These are phyloP conservation scores for Yamadazyma triangularis DNA, from an alignment of 1,139 yeast species.

Conservation along the genomic window DNA sequence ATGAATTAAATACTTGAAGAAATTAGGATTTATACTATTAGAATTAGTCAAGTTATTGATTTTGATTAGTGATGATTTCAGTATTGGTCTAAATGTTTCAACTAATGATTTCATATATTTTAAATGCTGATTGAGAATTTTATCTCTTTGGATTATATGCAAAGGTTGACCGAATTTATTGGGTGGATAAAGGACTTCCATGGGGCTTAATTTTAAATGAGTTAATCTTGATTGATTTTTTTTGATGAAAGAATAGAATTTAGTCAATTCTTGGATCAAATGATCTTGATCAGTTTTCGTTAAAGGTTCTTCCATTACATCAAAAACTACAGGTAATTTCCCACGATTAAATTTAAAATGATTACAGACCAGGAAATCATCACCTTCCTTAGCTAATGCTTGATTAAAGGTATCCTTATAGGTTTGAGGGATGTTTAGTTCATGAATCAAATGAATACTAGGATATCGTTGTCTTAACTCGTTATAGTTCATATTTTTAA, in stretches of 20 bases:
- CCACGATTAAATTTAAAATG: constrained; percentile 8
- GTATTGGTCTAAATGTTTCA: constrained; percentile 20
- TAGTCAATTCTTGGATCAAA: background rate
- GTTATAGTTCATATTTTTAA: constrained; percentile 17
- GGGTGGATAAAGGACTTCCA: constrained; percentile 33
- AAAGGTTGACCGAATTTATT: constrained; percentile 30
- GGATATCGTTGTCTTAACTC: constrained; percentile 30
- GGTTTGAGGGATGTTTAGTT: constrained; percentile 18
- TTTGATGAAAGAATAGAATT: constrained; percentile 19
- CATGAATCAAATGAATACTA: constrained; percentile 29
- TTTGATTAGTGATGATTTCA: constrained; percentile 6
- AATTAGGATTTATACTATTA: constrained; percentile 24
- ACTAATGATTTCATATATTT: constrained; percentile 19
- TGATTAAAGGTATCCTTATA: constrained; percentile 9
- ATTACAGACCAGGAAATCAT: constrained; percentile 9
- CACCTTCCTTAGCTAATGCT: constrained; percentile 10
- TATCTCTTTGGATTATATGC: constrained; percentile 24
- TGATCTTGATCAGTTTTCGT: background rate
- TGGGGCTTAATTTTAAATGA: constrained; percentile 21
- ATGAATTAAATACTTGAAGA: constrained; percentile 23
- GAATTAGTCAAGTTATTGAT: constrained; percentile 16
- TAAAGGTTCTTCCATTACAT: background rate
- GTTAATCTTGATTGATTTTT: constrained; percentile 13
- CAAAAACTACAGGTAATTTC: constrained; percentile 8
- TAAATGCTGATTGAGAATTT: constrained; percentile 20